These are phyloP conservation scores for Nematocida minor DNA, from an alignment of 371 early-diverging fungal genomes.

Conservation along the genomic window DNA sequence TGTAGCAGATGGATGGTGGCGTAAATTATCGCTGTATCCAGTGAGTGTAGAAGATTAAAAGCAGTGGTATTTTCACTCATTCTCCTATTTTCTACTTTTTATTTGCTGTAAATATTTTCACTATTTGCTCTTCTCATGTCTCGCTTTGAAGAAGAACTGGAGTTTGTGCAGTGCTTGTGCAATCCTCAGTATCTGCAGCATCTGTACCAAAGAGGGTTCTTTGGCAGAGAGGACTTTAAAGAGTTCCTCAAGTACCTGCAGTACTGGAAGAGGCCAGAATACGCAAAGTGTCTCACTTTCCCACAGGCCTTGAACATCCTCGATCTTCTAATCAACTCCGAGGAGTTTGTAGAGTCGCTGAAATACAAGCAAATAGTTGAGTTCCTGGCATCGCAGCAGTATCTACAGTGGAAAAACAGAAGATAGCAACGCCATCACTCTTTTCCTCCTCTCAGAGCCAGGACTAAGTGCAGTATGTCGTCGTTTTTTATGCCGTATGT, in stretches of 20 bases:
- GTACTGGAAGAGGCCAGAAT: conserved; percentile 60
- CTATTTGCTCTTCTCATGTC: conserved; percentile 16
- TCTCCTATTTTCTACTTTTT: too few relatives aligned
- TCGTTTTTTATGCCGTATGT: conserved; percentile 77
- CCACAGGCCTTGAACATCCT: conserved; percentile 63
- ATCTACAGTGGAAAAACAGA: conserved; percentile 42
- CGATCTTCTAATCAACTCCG: conserved; percentile 50
- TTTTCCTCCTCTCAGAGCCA: conserved; percentile 84
- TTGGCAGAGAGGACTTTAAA: conserved; percentile 56
- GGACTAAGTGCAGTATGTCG: conserved; percentile 90
- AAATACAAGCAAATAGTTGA: conserved; percentile 51
- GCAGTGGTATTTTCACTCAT: too few relatives aligned
- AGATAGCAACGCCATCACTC: conserved; percentile 4
- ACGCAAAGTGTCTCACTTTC: conserved; percentile 59
- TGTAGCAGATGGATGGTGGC: too few relatives aligned
- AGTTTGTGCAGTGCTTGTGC: conserved; percentile 65
- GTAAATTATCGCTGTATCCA: too few relatives aligned
- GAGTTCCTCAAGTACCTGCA: conserved; percentile 58
- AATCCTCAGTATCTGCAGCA: conserved; percentile 64
- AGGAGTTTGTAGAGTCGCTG: conserved; percentile 49
- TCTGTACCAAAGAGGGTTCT: conserved; percentile 61
- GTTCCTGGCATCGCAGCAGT: conserved; percentile 38
- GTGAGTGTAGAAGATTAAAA: too few relatives aligned
- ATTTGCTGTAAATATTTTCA: background rate
- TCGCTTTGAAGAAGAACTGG: conserved; percentile 63